Base-by-base conservation (phyloP, 768 basidiomycete species). In the Fibroporia radiculosa region DNA sequence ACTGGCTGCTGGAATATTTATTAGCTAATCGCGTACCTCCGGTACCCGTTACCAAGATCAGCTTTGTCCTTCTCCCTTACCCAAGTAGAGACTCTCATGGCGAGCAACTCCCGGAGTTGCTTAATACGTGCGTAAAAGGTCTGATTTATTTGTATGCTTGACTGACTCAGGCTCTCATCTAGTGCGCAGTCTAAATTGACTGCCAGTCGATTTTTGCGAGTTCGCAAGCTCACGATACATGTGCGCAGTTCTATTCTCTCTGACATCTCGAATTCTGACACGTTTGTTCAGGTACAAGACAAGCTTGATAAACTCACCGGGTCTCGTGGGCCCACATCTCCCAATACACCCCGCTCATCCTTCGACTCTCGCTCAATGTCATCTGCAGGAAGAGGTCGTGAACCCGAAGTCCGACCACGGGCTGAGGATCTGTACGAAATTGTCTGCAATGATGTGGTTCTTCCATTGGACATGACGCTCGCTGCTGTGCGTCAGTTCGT, bases 1-100 rank as follows among this genome's bases (percentile, higher is more conserved):
- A 81, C 52, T 98, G 95, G 95, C 66, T 96, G 38, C 66, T 91
- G 40, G 90, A 97, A 61, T 95, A 84, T 55, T 64, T 97, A 29
- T 70, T 97, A 29, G 64, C 79, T 12, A 84, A 85, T 52, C 80
- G 75, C 57, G 65, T 71, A 44, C 65, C 75, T 12, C 52, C 72
- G 22, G 56, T 70, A 0, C 75, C 78, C 13, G 68, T 70, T 11
- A 68, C 75, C 41, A 99, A 98, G 67, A 60, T 97, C 34, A 89
- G 91, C 54, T 99, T 98, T 59, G 78, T 95, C 16, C 64, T 99
- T 28, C 68, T 93, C 49, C 92, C 93, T 1, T 87, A 78, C 76
- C 68, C 64, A 2, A 73, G 66, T 47, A 75, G 75, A 48, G 77
- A 82, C 42, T 70, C 74, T 0, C 71, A 70, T 23, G 71, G 63